Percentiles rank a stretch among this genome's conserved stretches.
phyloP scores from a whole-genome alignment of 73 alveolate species.

The Urostyla sp. region DNA sequence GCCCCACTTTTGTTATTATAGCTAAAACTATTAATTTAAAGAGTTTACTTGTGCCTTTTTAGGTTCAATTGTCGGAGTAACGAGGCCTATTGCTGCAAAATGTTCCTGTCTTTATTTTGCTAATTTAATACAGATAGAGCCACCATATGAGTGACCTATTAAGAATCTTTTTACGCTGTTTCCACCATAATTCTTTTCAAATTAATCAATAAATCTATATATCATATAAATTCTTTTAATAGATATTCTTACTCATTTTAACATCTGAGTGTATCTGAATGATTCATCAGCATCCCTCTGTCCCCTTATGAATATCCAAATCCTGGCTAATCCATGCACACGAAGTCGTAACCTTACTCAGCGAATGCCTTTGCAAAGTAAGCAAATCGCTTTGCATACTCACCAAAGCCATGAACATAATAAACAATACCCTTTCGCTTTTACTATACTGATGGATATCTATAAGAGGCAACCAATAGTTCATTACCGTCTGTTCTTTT shows the following conservation, averaged over 20 bases:
- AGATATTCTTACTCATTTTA: no score
- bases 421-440: conserved; percentile 52
- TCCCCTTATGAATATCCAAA: conserved; percentile 61
- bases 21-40: conserved; percentile 24
- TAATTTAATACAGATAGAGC: background rate
- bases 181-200: conserved; percentile 20
- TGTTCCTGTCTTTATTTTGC: background rate
- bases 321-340: conserved; percentile 63
- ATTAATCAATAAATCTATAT: background rate
- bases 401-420: conserved; percentile 68
- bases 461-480: conserved; percentile 25
- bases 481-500: background rate
- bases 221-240: no score
- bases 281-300: conserved; percentile 36
- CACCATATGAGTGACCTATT: conserved; percentile 33
- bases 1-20: background rate
- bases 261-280: background rate
- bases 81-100: conserved; percentile 17
- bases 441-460: conserved; percentile 29
- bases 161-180: background rate
- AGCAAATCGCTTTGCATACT: conserved; percentile 64
- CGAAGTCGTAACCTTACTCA: conserved; percentile 63
- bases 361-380: conserved; percentile 57
- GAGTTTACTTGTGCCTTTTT: conserved; percentile 14
- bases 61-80: conserved; percentile 3